Evolutionary conservation across 202 grass and related monocot species (phyloP), one percentile per base, ranked within the genome.

Genomic region (Eragrostis tef): DNA sequence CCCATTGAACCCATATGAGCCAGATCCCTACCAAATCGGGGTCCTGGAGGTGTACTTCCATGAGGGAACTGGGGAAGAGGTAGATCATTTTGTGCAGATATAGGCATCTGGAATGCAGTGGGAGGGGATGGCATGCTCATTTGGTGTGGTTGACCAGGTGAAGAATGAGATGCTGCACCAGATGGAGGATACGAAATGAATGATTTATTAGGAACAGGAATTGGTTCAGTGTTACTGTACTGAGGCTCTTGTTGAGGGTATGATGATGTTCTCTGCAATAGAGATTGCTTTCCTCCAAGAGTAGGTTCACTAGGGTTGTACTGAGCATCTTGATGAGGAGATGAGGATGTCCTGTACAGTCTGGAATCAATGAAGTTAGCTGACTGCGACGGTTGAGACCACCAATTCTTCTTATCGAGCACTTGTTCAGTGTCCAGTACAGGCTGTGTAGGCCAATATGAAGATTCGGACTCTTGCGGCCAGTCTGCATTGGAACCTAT

Each of bases 191-290:
- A 84, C 0, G 60, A 79, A 79, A 78, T 90, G 48, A 82, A 84
- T 71, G 85, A 56, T 71, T 82, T 77, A 16, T 84, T 85, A 64
- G 91, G 91, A 39, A 92, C 62, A 64, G 68, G 77, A 87, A 92
- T 94, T 22, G 93, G 90, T 46, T 91, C 84, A 52, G 82, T 86
- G 36, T 85, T 67, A 79, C 83, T 79, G 65, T 89, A 82, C 62
- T 93, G 93, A 61, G 82, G 86, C 21, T 91, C 87, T 50, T 97
- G 85, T 79, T 93, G 88, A 58, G 93, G 93, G 73, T 90, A 93
- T 39, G 93, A 93, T 29, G 88, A 86, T 69, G 88, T 89, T 76
- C 90, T 90, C 20, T 93, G 78, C 71, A 89, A 88, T 43, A 74
- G 70, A 75, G 79, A 85, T 63, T 81, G 20, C 5, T 60, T 84